Conservation (phyloP, 2,329 filamentous ascomycete species). For the Chaetomium olivaceum region DNA sequence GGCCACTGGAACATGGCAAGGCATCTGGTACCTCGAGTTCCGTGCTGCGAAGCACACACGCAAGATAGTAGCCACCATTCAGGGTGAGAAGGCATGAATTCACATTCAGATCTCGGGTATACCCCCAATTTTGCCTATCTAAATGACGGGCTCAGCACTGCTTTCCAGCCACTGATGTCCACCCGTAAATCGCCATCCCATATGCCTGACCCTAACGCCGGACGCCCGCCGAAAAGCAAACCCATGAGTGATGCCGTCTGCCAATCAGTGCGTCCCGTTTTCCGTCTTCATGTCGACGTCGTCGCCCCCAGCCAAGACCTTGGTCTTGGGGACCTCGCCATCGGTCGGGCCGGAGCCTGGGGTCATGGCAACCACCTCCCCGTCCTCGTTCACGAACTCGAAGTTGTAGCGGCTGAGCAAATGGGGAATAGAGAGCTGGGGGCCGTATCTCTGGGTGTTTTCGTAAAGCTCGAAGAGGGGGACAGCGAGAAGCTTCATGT, state of each 20-base stretch:
- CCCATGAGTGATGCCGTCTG: not conserved
- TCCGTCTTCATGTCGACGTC: slow-evolving; percentile 61
- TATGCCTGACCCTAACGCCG: slow-evolving; percentile 21
- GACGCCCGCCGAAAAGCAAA: slow-evolving; percentile 17
- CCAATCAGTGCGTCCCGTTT: slow-evolving; percentile 30
- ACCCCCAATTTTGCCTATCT: not conserved
- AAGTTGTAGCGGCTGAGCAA: slow-evolving; percentile 95
- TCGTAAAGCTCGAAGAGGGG: slow-evolving; percentile 98
- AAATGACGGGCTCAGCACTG: not conserved
- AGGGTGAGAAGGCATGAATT: slow-evolving; percentile 69
- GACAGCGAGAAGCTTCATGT: slow-evolving; percentile 98
- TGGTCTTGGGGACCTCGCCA: slow-evolving; percentile 62
- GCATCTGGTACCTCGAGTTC: slow-evolving; percentile 96
- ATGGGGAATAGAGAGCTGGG: slow-evolving; percentile 94
- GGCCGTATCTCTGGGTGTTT: slow-evolving; percentile 91
- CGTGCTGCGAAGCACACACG: slow-evolving; percentile 72
- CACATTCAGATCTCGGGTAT: not conserved
- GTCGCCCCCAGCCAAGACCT: slow-evolving; percentile 64
- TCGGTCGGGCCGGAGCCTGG: slow-evolving; percentile 67
- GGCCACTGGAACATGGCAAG: slow-evolving; percentile 73
- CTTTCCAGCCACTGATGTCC: not conserved
- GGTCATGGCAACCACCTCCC: slow-evolving; percentile 80
- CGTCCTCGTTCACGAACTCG: slow-evolving; percentile 92
- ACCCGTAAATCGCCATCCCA: not conserved
- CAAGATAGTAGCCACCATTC: slow-evolving; percentile 87